Base-by-base conservation (phyloP, 2,329 filamentous ascomycete species). In the Aspergillus candidus region DNA sequence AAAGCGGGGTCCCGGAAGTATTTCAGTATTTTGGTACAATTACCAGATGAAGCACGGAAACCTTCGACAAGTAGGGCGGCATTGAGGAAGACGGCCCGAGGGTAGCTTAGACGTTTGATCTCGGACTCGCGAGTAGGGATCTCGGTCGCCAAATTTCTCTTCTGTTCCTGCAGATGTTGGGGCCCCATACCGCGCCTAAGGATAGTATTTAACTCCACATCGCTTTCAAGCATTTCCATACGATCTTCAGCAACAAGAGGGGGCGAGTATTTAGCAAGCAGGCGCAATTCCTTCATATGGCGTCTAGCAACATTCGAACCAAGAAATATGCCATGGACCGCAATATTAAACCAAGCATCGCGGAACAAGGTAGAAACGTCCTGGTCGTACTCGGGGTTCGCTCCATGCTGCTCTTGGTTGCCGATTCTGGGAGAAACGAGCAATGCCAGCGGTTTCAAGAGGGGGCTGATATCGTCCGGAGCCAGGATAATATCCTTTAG, bases 321-420 rank as follows among this genome's bases (percentile, higher is more conserved):
- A 10, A 84, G 75, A 8, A 83, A 84, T 62, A 97, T 94, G 4
- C 90, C 93, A 63, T 98, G 93, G 1, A 95, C 86, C 15, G 90
- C 87, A 50, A 97, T 88, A 59, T 98, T 99, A 71, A 96, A 97
- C 93, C 93, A 99, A 4, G 88, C 88, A 72, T 98, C 90, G 41
- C 91, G 83, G 54, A 93, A 78, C 44, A 94, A 71, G 18, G 80
- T 78, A 49, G 86, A 78, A 6, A 81, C 79, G 46, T 91, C 82
- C 40, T 90, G 84, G 41, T 85, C 79, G 44, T 64, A 43, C 69
- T 68, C 44, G 50, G 53, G 41, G 51, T 59, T 44, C 61, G 67
- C 43, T n/a, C 47, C 42, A 15, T 63, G 62, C n/a, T 52, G 40
- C 13, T 48, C 51, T 11, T 44, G 33, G 13, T 48, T 40, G n/a